Conservation (phyloP, 208 protist genomes). For the Wallacemonas sp. region DNA sequence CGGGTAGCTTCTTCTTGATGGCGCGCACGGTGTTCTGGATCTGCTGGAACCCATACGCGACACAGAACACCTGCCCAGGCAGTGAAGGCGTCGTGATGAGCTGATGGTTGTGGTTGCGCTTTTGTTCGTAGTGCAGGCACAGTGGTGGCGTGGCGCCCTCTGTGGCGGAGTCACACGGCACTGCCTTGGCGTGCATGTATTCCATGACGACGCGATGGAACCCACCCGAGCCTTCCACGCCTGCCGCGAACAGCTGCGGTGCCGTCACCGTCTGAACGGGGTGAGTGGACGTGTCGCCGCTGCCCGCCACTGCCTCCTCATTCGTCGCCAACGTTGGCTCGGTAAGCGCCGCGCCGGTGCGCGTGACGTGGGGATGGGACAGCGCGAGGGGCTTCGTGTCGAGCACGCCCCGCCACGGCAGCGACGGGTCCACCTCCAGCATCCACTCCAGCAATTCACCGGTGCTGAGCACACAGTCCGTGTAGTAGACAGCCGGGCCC, state of each 20-base stretch:
- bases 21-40: constrained; percentile 97
- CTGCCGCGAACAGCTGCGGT: constrained; percentile 10
- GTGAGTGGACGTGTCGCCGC: too few relatives aligned
- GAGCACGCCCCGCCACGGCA: constrained; percentile 44
- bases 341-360: not conserved
- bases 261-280: not conserved
- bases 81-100: constrained; percentile 32
- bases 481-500: constrained; percentile 65
- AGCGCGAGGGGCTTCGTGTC: constrained; percentile 22
- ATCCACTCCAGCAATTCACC: constrained; percentile 92
- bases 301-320: not conserved
- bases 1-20: constrained; percentile 74
- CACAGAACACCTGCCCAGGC: constrained; percentile 56
- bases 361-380: not conserved
- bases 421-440: constrained; percentile 39
- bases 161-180: not conserved
- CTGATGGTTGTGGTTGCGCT: constrained; percentile 73
- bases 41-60: constrained; percentile 97
- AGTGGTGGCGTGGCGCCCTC: not conserved
- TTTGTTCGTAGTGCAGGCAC: constrained; percentile 47
- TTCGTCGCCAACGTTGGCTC: not conserved
- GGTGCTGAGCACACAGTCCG: constrained; percentile 96
- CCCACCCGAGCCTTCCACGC: constrained; percentile 66
- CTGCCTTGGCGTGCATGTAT: not conserved
- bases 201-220: constrained; percentile 56